Conservation (phyloP, 805 yeast species). For the Kregervanrija delftensis region DNA sequence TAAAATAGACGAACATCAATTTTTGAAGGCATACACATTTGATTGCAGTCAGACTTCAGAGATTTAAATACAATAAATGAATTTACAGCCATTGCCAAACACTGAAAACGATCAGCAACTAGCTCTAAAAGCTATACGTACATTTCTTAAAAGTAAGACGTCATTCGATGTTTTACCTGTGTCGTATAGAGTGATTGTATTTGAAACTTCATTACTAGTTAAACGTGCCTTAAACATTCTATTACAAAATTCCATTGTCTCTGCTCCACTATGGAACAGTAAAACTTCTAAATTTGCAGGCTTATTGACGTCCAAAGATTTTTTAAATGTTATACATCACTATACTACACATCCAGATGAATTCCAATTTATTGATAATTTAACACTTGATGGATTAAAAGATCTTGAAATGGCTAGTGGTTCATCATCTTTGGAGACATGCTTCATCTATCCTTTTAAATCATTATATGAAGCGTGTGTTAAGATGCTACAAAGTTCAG, state of each 20-base stretch:
- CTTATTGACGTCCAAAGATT: constrained; percentile 82
- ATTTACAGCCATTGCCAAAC: too few species aligned
- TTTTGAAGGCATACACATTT: too few species aligned
- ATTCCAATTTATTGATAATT: constrained; percentile 77
- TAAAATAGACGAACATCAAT: too few species aligned
- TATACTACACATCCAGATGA: constrained; percentile 85
- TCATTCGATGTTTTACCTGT: constrained; percentile 97
- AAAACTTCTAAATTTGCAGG: constrained; percentile 90
- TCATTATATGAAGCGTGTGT: constrained; percentile 89
- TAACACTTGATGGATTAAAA: constrained; percentile 77
- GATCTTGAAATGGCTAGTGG: constrained; percentile 86
- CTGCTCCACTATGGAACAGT: constrained; percentile 96
- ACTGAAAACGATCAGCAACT: constrained; percentile 49
- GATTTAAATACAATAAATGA: too few species aligned
- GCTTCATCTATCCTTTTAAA: constrained; percentile 84
- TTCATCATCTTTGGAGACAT: constrained; percentile 72
- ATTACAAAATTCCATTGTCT: constrained; percentile 87
- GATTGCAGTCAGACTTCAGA: too few species aligned
- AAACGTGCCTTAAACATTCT: constrained; percentile 86
- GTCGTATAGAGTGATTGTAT: constrained; percentile 82
- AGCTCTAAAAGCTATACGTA: constrained; percentile 78
- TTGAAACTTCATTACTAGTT: constrained; percentile 85
- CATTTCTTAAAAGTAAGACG: constrained; percentile 81
- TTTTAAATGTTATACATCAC: constrained; percentile 90
- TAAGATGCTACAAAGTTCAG: constrained; percentile 80